Conservation (phyloP, 2,329 filamentous ascomycete species). For the Aspergillus piperis region DNA sequence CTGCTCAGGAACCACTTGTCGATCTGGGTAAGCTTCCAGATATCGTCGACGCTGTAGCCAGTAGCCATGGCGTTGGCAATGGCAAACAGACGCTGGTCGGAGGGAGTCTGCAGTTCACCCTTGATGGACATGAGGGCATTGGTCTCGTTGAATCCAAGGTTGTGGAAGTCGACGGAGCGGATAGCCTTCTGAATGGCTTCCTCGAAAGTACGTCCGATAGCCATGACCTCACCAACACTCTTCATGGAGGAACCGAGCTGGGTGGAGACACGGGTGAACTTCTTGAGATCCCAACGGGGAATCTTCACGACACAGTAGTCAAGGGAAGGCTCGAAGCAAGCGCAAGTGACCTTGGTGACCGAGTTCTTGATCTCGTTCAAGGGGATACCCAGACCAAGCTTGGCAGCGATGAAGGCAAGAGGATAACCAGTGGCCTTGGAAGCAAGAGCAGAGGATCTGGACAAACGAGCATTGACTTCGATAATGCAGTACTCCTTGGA, state of each 20-base stretch:
- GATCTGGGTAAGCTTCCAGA: constrained; percentile 97
- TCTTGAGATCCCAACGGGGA: constrained; percentile 97
- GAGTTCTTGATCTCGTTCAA: constrained; percentile 96
- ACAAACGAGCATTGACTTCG: constrained; percentile 95
- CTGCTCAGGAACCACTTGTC: constrained; percentile 98
- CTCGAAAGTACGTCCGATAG: constrained; percentile 93
- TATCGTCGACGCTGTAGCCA: constrained; percentile 92
- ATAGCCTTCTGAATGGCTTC: constrained; percentile 99
- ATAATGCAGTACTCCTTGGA: constrained; percentile 98
- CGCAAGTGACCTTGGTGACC: constrained; percentile 92
- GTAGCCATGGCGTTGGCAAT: constrained; percentile 97
- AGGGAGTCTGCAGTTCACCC: constrained; percentile 93
- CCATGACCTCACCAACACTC: constrained; percentile 99
- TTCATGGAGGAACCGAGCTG: constrained; percentile 98
- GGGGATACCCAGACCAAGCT: constrained; percentile 90
- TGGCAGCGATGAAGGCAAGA: constrained; percentile 92
- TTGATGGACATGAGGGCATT: constrained; percentile 93
- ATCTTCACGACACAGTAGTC: constrained; percentile 99
- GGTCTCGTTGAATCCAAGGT: constrained; percentile 91
- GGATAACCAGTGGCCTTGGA: constrained; percentile 98
- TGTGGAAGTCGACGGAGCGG: constrained; percentile 90
- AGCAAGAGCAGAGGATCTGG: constrained; percentile 88
- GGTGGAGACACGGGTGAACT: constrained; percentile 95
- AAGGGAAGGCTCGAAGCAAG: constrained; percentile 96
- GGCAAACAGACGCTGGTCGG: constrained; percentile 94